A percentile compares a stretch with the other conserved stretches of the same genome.
Evolutionary conservation across 768 basidiomycete genomes (phyloP).

Genomic region (Mycena polygramma): DNA sequence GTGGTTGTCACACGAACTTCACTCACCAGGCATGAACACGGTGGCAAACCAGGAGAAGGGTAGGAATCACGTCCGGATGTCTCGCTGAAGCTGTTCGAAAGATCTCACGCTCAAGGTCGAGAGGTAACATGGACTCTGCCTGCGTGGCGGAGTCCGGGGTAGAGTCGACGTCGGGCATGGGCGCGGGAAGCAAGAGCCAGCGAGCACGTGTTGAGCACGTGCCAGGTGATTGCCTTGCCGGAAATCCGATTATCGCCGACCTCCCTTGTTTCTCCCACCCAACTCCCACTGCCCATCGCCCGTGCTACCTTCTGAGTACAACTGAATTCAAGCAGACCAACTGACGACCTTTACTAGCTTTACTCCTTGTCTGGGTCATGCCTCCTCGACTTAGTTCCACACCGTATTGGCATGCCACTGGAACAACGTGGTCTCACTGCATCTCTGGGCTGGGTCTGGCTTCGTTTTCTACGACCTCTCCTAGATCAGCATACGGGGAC

Average conservation of each 20-base stretch:
- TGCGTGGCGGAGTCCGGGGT: background rate
- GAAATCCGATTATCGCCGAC: no score
- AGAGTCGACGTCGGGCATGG: no score
- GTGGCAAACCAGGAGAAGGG: background rate
- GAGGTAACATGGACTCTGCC: background rate
- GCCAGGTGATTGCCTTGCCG: no score
- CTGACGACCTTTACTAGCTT: no score
- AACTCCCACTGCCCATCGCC: no score
- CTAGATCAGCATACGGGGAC: constrained; percentile 9
- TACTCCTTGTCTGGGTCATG: background rate
- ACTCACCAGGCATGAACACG: background rate
- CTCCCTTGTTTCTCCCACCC: no score
- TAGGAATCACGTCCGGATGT: background rate
- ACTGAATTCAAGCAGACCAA: no score
- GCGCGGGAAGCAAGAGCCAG: background rate
- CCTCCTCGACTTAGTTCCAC: background rate
- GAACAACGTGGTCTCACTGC: background rate
- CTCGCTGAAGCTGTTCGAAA: background rate
- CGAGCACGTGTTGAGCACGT: background rate
- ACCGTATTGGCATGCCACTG: no score
- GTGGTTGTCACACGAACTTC: background rate
- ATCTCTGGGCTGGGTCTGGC: background rate
- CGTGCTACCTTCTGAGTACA: no score
- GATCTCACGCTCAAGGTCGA: background rate
- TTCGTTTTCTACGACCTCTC: constrained; percentile 7